A percentile compares a stretch with the other conserved stretches of the same genome.
phyloP scores from a whole-genome alignment of 1,139 yeast species.

The Zygoascus meyerae region DNA sequence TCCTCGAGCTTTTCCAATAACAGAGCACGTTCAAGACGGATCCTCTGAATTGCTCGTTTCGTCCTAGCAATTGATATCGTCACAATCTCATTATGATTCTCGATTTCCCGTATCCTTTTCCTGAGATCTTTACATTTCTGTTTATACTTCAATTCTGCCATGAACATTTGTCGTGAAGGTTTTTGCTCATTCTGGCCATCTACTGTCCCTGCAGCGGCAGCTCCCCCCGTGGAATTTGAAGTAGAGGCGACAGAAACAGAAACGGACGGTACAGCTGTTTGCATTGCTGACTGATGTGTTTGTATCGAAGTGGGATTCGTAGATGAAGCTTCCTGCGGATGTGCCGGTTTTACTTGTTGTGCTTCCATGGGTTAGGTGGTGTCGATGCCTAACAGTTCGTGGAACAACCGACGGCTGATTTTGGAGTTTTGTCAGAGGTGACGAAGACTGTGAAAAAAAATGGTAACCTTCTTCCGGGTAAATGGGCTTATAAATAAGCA shows the following conservation, averaged over 20 bases:
- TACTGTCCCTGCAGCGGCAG: neutral
- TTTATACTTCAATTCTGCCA: conserved; percentile 36
- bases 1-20: conserved; percentile 74
- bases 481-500: neutral
- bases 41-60: conserved; percentile 66
- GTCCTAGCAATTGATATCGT: conserved; percentile 76
- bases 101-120: conserved; percentile 66
- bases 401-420: too few relatives aligned
- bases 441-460: too few relatives aligned
- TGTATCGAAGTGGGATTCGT: too few relatives aligned
- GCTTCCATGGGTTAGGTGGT: too few relatives aligned
- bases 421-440: too few relatives aligned
- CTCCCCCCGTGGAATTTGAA: too few relatives aligned
- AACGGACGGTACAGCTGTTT: too few relatives aligned
- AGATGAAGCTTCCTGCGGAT: too few relatives aligned
- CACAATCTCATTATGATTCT: conserved; percentile 72
- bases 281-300: too few relatives aligned
- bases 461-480: conserved; percentile 4
- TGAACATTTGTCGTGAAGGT: neutral
- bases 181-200: neutral
- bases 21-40: conserved; percentile 76
- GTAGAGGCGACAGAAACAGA: too few relatives aligned
- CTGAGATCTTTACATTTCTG: conserved; percentile 69
- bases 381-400: too few relatives aligned
- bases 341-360: too few relatives aligned